A percentile compares a stretch with the other conserved stretches of the same genome.
These are phyloP conservation scores for Wilcoxina mikolae DNA, from an alignment of 495 filamentous ascomycete species.

Conservation along the genomic window DNA sequence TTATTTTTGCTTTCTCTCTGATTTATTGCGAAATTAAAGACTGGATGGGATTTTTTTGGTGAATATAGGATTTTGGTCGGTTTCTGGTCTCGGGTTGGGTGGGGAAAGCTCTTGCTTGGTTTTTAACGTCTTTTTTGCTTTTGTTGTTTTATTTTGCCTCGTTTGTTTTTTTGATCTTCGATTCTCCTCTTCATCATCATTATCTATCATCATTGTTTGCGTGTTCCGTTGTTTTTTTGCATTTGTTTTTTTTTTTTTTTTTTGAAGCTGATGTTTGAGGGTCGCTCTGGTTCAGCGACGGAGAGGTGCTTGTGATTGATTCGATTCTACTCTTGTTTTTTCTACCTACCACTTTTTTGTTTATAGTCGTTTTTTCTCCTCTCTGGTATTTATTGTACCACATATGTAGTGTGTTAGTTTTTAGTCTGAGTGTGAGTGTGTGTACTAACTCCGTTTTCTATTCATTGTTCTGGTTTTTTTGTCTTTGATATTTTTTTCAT, in stretches of 20 bases:
- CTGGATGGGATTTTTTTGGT: neutral
- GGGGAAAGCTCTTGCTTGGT: neutral
- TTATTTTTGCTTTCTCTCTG: neutral
- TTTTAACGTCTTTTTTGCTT: constrained; percentile 4
- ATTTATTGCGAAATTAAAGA: constrained; percentile 3
- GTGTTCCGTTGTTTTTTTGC: constrained; percentile 6
- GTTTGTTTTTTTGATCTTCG: neutral
- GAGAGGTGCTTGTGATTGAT: neutral
- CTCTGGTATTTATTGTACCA: no score
- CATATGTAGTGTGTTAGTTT: no score
- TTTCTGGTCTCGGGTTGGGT: neutral
- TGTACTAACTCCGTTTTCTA: no score
- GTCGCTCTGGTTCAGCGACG: neutral
- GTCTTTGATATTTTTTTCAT: no score
- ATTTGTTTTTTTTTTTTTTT: constrained; percentile 20
- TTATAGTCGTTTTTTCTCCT: no score
- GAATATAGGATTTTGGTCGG: constrained; percentile 2
- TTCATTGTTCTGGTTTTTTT: no score
- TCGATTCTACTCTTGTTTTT: neutral
- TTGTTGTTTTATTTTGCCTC: constrained; percentile 12
- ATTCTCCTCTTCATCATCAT: neutral
- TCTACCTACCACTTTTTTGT: neutral
- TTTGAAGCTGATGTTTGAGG: constrained; percentile 13
- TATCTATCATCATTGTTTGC: neutral
- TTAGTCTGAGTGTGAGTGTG: no score